phyloP scores from a whole-genome alignment of 305 asterid genomes.

The Withania somnifera region DNA sequence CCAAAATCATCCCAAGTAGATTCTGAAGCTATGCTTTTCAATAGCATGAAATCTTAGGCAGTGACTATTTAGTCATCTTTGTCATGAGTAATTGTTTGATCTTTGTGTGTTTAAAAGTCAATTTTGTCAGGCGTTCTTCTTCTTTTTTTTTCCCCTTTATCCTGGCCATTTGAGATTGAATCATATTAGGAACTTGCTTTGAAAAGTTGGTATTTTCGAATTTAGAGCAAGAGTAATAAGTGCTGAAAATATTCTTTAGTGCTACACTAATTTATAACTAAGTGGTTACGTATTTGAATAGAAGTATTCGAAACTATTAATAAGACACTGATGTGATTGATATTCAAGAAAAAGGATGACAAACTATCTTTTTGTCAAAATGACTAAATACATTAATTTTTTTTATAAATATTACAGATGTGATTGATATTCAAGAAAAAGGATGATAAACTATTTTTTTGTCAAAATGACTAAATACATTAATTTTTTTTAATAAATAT shows the following conservation, averaged over 20 bases:
- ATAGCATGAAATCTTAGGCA: slow-evolving; percentile 37
- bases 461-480: neutral
- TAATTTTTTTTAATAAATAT: too few species aligned
- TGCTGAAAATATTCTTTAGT: too few species aligned
- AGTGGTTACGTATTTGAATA: neutral
- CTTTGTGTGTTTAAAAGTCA: slow-evolving; percentile 30
- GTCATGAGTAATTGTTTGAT: slow-evolving; percentile 48
- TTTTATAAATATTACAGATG: too few species aligned
- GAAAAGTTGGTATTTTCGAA: neutral
- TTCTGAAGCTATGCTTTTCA: slow-evolving; percentile 58
- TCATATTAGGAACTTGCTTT: neutral
- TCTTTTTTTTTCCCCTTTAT: neutral
- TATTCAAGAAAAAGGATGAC: too few species aligned
- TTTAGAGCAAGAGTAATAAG: neutral
- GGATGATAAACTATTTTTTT: too few species aligned
- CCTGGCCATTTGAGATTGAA: neutral
- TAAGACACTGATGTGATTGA: neutral
- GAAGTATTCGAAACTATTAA: neutral
- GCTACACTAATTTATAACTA: neutral
- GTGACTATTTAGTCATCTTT: slow-evolving; percentile 35
- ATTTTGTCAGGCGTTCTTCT: slow-evolving; percentile 21
- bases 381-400: neutral
- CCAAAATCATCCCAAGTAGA: slow-evolving; percentile 49
- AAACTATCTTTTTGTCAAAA: too few species aligned
- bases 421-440: too few species aligned